Percentiles rank a stretch among this genome's conserved stretches.
These are phyloP conservation scores for Aulographum hederae DNA, from an alignment of 2,329 filamentous ascomycete genomes.

Conservation along the genomic window DNA sequence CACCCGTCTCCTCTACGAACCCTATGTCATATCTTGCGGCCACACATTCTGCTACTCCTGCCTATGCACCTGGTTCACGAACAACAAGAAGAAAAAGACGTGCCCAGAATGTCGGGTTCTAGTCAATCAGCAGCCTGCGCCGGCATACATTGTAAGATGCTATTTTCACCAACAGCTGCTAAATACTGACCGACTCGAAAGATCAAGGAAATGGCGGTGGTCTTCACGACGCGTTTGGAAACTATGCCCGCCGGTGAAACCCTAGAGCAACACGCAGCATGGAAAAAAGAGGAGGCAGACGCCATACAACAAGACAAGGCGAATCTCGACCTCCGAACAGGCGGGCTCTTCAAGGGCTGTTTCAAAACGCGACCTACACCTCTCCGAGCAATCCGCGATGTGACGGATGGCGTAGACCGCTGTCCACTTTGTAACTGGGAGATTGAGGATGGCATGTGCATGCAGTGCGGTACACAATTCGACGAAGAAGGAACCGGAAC, in stretches of 20 bases:
- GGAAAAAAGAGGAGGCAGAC: conserved; percentile 40
- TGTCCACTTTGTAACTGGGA: conserved; percentile 47
- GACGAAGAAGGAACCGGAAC: conserved; percentile 23
- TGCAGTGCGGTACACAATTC: conserved; percentile 32
- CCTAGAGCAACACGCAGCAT: conserved; percentile 37
- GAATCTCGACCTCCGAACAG: conserved; percentile 26
- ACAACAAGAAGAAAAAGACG: conserved; percentile 38
- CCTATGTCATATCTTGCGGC: conserved; percentile 48
- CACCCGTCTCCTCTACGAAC: conserved; percentile 49
- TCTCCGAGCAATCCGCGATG: conserved; percentile 30
- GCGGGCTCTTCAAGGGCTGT: conserved; percentile 45
- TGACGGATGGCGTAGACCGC: conserved; percentile 40
- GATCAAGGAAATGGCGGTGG: conserved; percentile 1
- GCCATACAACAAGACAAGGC: conserved; percentile 41
- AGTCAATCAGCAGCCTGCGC: conserved; percentile 40
- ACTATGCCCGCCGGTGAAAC: conserved; percentile 46
- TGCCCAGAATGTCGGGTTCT: conserved; percentile 49
- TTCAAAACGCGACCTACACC: conserved; percentile 22
- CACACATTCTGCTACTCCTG: conserved; percentile 57
- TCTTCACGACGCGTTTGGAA: conserved; percentile 39
- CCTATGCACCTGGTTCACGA: conserved; percentile 35
- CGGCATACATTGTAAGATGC: conserved; percentile 40
- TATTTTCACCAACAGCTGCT: neutral
- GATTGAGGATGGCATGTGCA: conserved; percentile 40
- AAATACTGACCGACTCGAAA: neutral